Evolutionary conservation across 148 eudicot genomes (phyloP), one percentile per base, ranked within the genome.

Genomic region (Nepenthes gracilis): DNA sequence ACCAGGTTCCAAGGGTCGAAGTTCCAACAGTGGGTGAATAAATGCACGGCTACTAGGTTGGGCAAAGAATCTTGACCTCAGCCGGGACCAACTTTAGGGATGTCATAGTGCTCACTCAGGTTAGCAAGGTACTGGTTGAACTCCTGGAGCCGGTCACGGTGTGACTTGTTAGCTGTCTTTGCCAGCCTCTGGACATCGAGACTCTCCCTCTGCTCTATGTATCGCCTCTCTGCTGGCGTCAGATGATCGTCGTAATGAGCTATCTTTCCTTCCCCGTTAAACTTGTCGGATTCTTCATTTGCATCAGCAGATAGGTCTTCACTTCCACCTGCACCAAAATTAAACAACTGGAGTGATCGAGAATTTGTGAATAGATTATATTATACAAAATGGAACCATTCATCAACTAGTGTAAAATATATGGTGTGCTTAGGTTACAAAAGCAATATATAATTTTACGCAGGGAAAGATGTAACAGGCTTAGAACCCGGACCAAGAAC

Each of bases 31-130:
- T 40, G 23, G 23, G 23, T 23, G 23, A 40, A 40, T 8, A 40
- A 4, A 40, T 40, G 8, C 8, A 40, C 8, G 8, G 45, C 45
- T 40, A 3, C 1, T 23, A 23, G 23, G 45, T 40, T 40, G 4
- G 4, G 45, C 45, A 4, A 1, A 40, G 8, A 4, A 8, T 40
- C 45, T 40, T 40, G 45, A 40, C 45, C 45, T 84, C 63, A 94
- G 72, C 99, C 99, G 65, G 97, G 99, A 38, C 99, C 98, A 66
- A 88, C 99, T 78, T 94, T 94, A 33, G 98, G 98, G 70, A 92
- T 92, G 78, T 92, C 96, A 60, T 85, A 85, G 69, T 92, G 97
- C 85, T 92, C 97, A 53, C 98, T 92, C 85, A 92, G 72, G 65
- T 91, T 83, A 7, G 93, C 96, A 23, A 91, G 80, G 61, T 83